Evolutionary conservation across 208 protist genomes (phyloP), one percentile per base, ranked within the genome.

Genomic region (Acanthamoeba royreba): DNA sequence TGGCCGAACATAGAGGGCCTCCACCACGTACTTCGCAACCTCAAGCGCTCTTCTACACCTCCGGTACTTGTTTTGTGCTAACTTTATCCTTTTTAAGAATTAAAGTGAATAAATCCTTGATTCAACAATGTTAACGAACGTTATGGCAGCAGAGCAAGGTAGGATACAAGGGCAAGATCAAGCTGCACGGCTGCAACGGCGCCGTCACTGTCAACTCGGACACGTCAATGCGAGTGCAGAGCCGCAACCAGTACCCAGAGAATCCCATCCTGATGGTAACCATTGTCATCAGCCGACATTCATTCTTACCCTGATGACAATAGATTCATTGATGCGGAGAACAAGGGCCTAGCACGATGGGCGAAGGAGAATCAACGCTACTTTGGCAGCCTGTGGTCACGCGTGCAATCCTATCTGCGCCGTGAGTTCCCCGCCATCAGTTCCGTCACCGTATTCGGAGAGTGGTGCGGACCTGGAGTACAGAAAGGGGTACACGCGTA

Each of bases 401-500:
- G 81, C 45, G 52, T 25, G 47, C 81, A 53, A 13, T 35, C 43
- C 13, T 49, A 28, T 43, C 74, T 85, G 74, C 35, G 35, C 2
- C 46, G 52, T 22, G n/a, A 43, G 46, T 61, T 88, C 8, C 7
- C 46, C 9, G 13, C 45, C 7, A 31, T 49, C 81, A 38, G 46
- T 9, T 61, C 31, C 8, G 22, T 53, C 81, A 43, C 81, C 81
- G n/a, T 88, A 8, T 88, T 88, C 38, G 81, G 81, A 13, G 81
- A 88, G 47, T 88, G 81, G 81, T 88, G 81, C 52, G 81, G 81
- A 11, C 81, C 81, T 9, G 81, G 81, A n/a, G 81, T 88, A 9
- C 81, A 88, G 52, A 88, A 88, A 61, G 81, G 81, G 1, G 81
- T 88, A 66, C n/a, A n/a, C n/a, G n/a, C n/a, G n/a, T n/a, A n/a